Evolutionary conservation across 495 filamentous ascomycete species (phyloP).

Genomic region (Choiromyces venosus): DNA sequence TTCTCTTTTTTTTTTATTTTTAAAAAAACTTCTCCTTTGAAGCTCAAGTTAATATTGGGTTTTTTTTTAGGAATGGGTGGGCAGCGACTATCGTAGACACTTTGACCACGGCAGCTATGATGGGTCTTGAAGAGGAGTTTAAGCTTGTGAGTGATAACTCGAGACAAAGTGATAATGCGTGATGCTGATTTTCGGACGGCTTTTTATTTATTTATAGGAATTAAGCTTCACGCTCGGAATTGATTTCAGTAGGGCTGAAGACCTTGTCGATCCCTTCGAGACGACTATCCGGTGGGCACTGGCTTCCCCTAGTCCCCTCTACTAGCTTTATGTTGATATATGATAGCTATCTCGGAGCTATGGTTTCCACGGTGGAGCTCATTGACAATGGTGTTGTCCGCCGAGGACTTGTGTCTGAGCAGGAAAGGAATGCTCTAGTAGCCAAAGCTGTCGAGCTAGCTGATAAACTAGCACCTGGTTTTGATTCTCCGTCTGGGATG

Average conservation of each 20-base stretch:
- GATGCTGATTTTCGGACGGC: background rate
- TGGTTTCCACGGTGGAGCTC: slow-evolving; percentile 40
- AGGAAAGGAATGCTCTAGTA: slow-evolving; percentile 28
- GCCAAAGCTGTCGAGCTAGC: slow-evolving; percentile 34
- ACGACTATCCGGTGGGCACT: slow-evolving; percentile 38
- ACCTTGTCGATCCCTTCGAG: slow-evolving; percentile 42
- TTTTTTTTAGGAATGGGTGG: slow-evolving; percentile 37
- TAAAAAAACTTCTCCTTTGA: background rate
- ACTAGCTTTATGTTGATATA: slow-evolving; percentile 11
- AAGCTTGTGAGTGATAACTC: slow-evolving; percentile 21
- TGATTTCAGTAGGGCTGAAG: slow-evolving; percentile 33
- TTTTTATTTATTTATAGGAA: slow-evolving; percentile 23
- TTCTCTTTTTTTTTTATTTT: background rate
- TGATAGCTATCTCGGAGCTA: slow-evolving; percentile 37
- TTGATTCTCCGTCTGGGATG: slow-evolving; percentile 42
- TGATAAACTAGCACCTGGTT: slow-evolving; percentile 38
- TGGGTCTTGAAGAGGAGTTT: slow-evolving; percentile 43
- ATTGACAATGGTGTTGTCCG: slow-evolving; percentile 30
- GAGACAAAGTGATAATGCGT: slow-evolving; percentile 1
- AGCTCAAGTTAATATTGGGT: background rate
- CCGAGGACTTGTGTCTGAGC: slow-evolving; percentile 20
- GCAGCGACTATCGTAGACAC: slow-evolving; percentile 42
- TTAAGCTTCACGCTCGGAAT: slow-evolving; percentile 37
- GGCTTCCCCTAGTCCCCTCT: background rate
- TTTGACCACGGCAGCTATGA: slow-evolving; percentile 39